phyloP scores from a whole-genome alignment of 306 rosid genomes.

The Vachellia collinsii region DNA sequence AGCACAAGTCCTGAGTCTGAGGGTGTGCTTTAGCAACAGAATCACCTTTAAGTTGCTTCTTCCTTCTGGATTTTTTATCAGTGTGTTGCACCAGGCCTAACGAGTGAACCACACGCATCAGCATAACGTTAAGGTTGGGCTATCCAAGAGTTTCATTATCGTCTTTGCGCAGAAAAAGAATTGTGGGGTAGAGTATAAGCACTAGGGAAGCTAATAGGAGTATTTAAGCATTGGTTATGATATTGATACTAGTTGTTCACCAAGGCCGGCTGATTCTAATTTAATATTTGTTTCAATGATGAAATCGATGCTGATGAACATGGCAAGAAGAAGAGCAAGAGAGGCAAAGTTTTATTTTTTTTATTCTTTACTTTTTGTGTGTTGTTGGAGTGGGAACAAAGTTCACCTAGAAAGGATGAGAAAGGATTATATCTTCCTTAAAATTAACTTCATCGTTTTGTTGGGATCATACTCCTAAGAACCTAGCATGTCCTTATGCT shows the following conservation, averaged over 20 bases:
- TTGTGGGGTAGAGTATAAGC: conserved; percentile 21
- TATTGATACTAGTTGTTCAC: conserved; percentile 20
- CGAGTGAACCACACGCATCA: conserved; percentile 46
- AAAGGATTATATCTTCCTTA: conserved; percentile 38
- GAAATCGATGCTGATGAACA: conserved; percentile 45
- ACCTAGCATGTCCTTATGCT: conserved; percentile 56
- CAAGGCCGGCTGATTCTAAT: conserved; percentile 46
- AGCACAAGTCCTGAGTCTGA: conserved; percentile 15
- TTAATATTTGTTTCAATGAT: conserved; percentile 43
- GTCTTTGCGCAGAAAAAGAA: conserved; percentile 9
- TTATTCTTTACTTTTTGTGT: neutral
- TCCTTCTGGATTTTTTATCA: conserved; percentile 27
- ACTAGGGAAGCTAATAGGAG: conserved; percentile 18
- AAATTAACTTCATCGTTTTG: conserved; percentile 23
- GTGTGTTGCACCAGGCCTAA: conserved; percentile 44
- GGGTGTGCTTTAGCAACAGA: too few species aligned
- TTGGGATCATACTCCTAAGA: conserved; percentile 52
- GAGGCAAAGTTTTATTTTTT: conserved; percentile 3
- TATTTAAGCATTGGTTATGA: conserved; percentile 19
- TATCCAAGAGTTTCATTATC: conserved; percentile 48
- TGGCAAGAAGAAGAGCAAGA: conserved; percentile 21
- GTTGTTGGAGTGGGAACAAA: conserved; percentile 42
- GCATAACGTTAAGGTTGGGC: conserved; percentile 46
- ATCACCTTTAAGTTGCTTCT: conserved; percentile 29
- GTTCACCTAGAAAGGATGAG: conserved; percentile 27